Evolutionary conservation across 1,139 yeast genomes (phyloP).

Genomic region (Saccharomyces hybrid): DNA sequence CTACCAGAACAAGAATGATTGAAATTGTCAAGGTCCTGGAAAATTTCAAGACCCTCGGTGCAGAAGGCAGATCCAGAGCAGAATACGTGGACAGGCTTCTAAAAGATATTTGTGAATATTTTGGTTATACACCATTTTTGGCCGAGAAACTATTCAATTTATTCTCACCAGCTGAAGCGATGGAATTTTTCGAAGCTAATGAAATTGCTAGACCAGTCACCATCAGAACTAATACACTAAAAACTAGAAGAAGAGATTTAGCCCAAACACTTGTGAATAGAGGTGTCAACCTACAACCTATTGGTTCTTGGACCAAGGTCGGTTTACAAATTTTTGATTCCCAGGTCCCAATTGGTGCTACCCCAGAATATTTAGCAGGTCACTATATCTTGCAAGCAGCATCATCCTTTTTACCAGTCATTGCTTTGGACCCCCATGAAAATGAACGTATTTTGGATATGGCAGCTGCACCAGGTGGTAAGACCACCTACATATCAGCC

Average conservation of each 20-base stretch:
- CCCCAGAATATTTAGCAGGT: conserved; percentile 97
- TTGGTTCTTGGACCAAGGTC: conserved; percentile 96
- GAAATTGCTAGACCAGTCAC: conserved; percentile 95
- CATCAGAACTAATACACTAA: conserved; percentile 90
- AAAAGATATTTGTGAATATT: conserved; percentile 83
- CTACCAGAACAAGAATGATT: conserved; percentile 86
- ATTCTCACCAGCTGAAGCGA: conserved; percentile 91
- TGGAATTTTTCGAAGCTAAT: conserved; percentile 97
- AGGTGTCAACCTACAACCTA: conserved; percentile 95
- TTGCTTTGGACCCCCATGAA: conserved; percentile 95
- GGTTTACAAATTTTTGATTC: conserved; percentile 96
- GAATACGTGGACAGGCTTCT: conserved; percentile 73
- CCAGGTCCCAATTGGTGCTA: conserved; percentile 98
- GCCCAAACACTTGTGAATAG: conserved; percentile 93
- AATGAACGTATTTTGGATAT: conserved; percentile 91
- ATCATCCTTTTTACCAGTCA: conserved; percentile 91
- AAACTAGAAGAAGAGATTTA: conserved; percentile 89
- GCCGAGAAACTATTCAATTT: conserved; percentile 89
- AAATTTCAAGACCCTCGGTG: conserved; percentile 76
- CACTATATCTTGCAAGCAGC: conserved; percentile 98
- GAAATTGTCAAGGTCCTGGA: conserved; percentile 95
- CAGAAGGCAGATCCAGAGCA: conserved; percentile 76
- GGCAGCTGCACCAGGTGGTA: conserved; percentile 99
- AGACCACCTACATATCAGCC: conserved; percentile 92
- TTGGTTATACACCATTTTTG: conserved; percentile 90